Evolutionary conservation across 805 yeast genomes (phyloP).

Genomic region (Metschnikowia kofuensis): DNA sequence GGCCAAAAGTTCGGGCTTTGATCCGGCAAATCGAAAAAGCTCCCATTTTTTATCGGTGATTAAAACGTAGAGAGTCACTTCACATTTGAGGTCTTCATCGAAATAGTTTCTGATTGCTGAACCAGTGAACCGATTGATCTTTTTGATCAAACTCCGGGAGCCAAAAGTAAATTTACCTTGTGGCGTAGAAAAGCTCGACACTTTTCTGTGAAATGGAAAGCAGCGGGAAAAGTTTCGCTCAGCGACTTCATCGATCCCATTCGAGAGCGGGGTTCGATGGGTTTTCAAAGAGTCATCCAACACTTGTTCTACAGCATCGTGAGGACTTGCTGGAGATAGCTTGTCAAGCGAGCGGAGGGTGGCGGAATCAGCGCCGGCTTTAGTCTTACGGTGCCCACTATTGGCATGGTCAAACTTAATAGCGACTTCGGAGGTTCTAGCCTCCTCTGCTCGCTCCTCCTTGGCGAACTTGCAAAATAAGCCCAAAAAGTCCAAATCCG

Average conservation of each 20-base stretch:
- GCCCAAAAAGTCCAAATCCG: slow-evolving; percentile 28
- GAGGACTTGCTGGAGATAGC: not conserved
- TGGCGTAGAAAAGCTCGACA: slow-evolving; percentile 50
- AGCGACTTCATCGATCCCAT: slow-evolving; percentile 35
- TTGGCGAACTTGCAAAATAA: slow-evolving; percentile 41
- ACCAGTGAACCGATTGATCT: slow-evolving; percentile 26
- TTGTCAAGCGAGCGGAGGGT: not conserved
- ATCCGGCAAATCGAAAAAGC: slow-evolving; percentile 50
- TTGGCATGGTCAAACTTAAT: too few species aligned
- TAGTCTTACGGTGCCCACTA: too few species aligned
- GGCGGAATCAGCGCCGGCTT: too few species aligned
- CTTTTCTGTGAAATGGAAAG: slow-evolving; percentile 76
- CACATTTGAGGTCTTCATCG: slow-evolving; percentile 46
- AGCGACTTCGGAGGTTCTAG: too few species aligned
- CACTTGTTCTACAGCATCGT: not conserved
- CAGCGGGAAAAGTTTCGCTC: slow-evolving; percentile 73
- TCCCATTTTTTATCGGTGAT: slow-evolving; percentile 72
- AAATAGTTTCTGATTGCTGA: slow-evolving; percentile 30
- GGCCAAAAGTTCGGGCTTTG: slow-evolving; percentile 53
- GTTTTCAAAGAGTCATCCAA: not conserved
- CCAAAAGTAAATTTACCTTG: slow-evolving; percentile 39
- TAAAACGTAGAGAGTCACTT: slow-evolving; percentile 61
- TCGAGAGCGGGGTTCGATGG: slow-evolving; percentile 2
- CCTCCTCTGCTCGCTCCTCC: slow-evolving; percentile 23
- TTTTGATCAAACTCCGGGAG: slow-evolving; percentile 24